These are phyloP conservation scores for Boletus bicolor DNA, from an alignment of 768 basidiomycete species.

Conservation along the genomic window DNA sequence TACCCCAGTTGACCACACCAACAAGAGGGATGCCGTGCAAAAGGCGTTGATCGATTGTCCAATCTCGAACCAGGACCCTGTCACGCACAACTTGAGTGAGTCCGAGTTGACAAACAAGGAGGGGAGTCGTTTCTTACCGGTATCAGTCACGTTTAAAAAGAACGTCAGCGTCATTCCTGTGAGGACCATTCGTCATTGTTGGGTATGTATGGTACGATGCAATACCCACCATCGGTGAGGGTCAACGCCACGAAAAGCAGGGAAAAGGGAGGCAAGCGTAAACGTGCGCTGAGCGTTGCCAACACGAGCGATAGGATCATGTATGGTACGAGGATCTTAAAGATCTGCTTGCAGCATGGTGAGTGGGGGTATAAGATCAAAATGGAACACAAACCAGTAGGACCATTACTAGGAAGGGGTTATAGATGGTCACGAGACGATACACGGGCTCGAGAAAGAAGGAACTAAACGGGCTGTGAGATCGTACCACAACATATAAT, in stretches of 20 bases:
- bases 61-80: background rate
- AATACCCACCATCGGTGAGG: background rate
- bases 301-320: too few relatives aligned
- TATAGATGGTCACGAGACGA: background rate
- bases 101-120: background rate
- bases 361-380: background rate
- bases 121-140: background rate
- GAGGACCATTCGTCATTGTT: too few relatives aligned
- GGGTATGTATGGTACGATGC: too few relatives aligned
- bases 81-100: background rate
- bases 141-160: background rate
- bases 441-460: background rate
- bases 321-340: background rate
- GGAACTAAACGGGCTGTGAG: background rate
- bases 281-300: background rate
- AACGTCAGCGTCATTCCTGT: background rate
- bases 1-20: background rate
- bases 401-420: background rate
- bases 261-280: background rate
- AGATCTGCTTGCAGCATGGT: background rate
- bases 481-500: background rate
- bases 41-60: background rate
- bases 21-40: background rate
- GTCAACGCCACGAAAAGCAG: background rate
- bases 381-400: background rate